phyloP scores from a whole-genome alignment of 1,139 yeast species.

The Yamadazyma taylorii region DNA sequence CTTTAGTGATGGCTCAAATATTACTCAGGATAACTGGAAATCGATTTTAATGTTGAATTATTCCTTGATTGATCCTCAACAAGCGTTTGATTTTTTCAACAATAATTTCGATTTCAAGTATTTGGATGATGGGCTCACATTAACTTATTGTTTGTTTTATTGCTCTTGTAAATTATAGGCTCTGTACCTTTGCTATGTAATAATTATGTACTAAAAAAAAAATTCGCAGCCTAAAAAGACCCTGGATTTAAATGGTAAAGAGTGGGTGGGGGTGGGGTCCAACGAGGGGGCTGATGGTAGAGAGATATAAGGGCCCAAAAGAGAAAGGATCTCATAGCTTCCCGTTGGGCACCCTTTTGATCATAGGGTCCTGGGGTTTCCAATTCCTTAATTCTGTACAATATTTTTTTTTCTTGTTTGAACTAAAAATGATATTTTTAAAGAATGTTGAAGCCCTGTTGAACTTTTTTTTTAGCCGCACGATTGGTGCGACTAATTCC shows the following conservation, averaged over 20 bases:
- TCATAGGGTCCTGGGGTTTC: too few relatives aligned
- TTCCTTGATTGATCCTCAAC: constrained; percentile 21
- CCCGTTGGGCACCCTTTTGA: too few relatives aligned
- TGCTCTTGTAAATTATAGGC: constrained; percentile 16
- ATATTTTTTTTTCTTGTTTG: too few relatives aligned
- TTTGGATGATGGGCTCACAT: constrained; percentile 24
- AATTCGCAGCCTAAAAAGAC: background rate
- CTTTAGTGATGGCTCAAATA: constrained; percentile 8
- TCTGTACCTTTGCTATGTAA: background rate
- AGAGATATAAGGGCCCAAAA: too few relatives aligned
- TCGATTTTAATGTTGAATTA: constrained; percentile 24
- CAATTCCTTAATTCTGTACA: too few relatives aligned
- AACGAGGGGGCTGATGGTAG: too few relatives aligned
- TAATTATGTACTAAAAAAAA: background rate
- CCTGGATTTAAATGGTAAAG: background rate
- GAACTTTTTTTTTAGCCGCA: too few relatives aligned
- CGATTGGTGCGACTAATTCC: too few relatives aligned
- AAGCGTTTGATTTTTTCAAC: constrained; percentile 20
- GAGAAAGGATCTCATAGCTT: too few relatives aligned
- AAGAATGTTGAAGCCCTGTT: too few relatives aligned
- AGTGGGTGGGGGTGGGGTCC: background rate
- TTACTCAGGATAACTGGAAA: constrained; percentile 21
- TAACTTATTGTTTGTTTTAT: constrained; percentile 27
- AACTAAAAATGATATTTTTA: too few relatives aligned
- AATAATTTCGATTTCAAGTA: constrained; percentile 8